Evolutionary conservation across 345 rosid species (phyloP).

Genomic region (Ceriops decandra): DNA sequence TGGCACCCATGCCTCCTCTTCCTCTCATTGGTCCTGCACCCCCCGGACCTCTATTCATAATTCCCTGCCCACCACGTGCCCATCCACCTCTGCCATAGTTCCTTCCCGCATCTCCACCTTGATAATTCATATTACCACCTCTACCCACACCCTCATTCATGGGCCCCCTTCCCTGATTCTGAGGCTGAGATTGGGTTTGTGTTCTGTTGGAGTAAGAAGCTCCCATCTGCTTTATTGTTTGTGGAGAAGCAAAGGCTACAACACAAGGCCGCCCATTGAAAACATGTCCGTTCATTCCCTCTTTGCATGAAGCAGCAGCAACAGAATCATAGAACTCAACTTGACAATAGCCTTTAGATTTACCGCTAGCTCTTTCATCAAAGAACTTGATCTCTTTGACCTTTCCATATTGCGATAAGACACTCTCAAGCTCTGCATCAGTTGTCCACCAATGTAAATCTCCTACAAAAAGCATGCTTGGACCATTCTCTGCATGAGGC

Average conservation of each 20-base stretch:
- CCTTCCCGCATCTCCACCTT: conserved; percentile 65
- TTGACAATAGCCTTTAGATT: conserved; percentile 82
- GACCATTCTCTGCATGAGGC: conserved; percentile 10
- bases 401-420: conserved; percentile 55
- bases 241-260: conserved; percentile 76
- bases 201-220: conserved; percentile 4
- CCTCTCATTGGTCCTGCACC: conserved; percentile 68
- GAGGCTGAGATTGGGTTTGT: conserved; percentile 48
- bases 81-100: conserved; percentile 67
- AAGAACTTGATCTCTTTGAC: conserved; percentile 84
- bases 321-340: conserved; percentile 71
- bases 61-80: conserved; percentile 52
- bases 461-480: conserved; percentile 64
- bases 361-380: conserved; percentile 87
- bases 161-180: conserved; percentile 58
- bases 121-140: conserved; percentile 45
- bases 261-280: conserved; percentile 78
- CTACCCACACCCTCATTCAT: conserved; percentile 46
- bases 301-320: conserved; percentile 71
- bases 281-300: conserved; percentile 65
- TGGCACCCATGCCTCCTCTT: conserved; percentile 64
- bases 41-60: conserved; percentile 39
- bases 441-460: conserved; percentile 97
- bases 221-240: conserved; percentile 63
- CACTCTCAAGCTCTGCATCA: conserved; percentile 72